phyloP scores from a whole-genome alignment of 257 asterid genomes.

The Datura wrightii region DNA sequence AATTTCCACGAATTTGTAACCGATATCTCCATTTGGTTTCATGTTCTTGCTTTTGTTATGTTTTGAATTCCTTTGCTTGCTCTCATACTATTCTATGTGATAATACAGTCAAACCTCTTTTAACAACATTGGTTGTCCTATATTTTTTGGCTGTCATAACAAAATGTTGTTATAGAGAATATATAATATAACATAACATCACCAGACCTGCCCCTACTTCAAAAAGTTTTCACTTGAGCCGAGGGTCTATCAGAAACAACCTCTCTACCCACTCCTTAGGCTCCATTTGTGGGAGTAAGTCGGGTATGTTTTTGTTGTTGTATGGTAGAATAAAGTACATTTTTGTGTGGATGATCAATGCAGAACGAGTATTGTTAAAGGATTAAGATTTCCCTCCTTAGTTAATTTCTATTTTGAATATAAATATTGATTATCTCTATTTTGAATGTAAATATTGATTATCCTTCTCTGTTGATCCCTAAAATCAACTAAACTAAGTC shows the following conservation, averaged over 20 bases:
- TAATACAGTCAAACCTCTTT: neutral
- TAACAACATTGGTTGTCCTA: neutral
- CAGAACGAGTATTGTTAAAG: neutral
- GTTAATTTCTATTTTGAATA: neutral
- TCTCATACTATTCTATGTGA: neutral
- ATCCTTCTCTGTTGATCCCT: neutral
- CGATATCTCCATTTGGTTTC: neutral
- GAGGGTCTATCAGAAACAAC: neutral
- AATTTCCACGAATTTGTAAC: neutral
- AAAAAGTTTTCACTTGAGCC: neutral
- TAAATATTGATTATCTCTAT: neutral
- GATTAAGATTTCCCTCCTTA: neutral
- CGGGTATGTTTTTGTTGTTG: neutral
- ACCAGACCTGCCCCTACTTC: neutral
- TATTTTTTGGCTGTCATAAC: neutral
- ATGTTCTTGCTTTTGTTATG: neutral
- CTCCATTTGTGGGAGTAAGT: neutral
- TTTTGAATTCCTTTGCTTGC: neutral
- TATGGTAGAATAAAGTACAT: neutral
- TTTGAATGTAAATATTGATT: neutral
- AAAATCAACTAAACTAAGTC: neutral
- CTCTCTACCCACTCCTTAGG: neutral
- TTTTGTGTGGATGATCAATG: neutral
- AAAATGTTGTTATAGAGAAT: neutral
- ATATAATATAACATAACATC: neutral